Conservation (phyloP, 129 eudicot species). For the Centaurea solstitialis region DNA sequence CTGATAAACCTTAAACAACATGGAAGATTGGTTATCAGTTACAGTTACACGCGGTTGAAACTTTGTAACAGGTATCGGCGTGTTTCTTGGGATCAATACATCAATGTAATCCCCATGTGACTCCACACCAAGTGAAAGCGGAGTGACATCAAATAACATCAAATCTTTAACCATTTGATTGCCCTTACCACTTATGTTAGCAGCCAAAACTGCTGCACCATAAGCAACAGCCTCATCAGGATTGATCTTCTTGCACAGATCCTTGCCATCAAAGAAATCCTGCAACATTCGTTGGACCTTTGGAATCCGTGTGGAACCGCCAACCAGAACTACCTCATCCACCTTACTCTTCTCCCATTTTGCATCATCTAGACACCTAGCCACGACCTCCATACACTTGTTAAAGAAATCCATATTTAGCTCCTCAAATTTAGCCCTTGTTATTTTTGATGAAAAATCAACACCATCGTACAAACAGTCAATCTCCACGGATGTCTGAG, state of each 20-base stretch:
- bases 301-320: conserved; percentile 16
- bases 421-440: conserved; percentile 19
- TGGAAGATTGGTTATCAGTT: background rate
- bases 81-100: conserved; percentile 19
- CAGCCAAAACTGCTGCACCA: background rate
- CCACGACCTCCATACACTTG: background rate
- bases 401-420: conserved; percentile 9
- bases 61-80: conserved; percentile 1
- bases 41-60: background rate
- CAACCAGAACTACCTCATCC: background rate
- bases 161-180: background rate
- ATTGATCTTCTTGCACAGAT: conserved; percentile 5
- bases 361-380: too few species aligned
- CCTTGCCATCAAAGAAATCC: background rate
- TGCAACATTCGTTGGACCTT: conserved; percentile 13
- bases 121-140: background rate
- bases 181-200: too few species aligned
- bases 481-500: background rate
- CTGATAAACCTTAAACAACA: background rate
- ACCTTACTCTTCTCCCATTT: too few species aligned
- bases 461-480: conserved; percentile 9
- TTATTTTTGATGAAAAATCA: conserved; percentile 17
- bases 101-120: background rate
- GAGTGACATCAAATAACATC: background rate
- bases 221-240: conserved; percentile 13